These are phyloP conservation scores for Cryphonectria nitschkei DNA, from an alignment of 2,329 filamentous ascomycete species.

Conservation along the genomic window DNA sequence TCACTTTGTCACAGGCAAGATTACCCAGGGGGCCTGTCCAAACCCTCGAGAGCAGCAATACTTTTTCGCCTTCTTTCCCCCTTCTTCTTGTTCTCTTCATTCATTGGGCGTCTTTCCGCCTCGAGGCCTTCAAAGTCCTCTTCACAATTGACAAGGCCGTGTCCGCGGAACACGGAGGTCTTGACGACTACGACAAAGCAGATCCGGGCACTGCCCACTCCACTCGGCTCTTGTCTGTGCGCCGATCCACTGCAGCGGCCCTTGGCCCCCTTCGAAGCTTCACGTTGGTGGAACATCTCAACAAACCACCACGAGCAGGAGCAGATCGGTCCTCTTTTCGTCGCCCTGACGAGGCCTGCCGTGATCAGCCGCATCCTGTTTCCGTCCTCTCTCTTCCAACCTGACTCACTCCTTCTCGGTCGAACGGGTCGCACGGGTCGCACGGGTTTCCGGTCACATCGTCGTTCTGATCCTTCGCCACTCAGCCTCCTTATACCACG, in stretches of 20 bases:
- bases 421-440: slow-evolving; percentile 11
- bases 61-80: background rate
- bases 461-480: slow-evolving; percentile 12
- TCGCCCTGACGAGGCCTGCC: background rate
- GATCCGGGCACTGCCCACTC: background rate
- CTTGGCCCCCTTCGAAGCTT: slow-evolving; percentile 7
- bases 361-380: background rate
- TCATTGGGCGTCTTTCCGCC: background rate
- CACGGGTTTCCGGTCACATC: background rate
- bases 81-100: background rate
- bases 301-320: slow-evolving; percentile 2
- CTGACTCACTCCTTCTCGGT: slow-evolving; percentile 8
- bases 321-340: slow-evolving; percentile 9
- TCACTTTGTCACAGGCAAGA: background rate
- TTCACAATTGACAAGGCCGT: background rate
- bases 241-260: slow-evolving; percentile 10
- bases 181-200: background rate
- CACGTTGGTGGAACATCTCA: slow-evolving; percentile 19
- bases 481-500: slow-evolving; percentile 12
- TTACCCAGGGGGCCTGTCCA: background rate
- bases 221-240: slow-evolving; percentile 16
- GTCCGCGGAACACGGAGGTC: background rate
- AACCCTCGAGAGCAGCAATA: background rate
- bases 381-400: background rate
- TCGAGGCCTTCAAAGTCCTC: background rate